These are phyloP conservation scores for Rhodotorula toruloides DNA, from an alignment of 768 basidiomycete genomes.

Conservation along the genomic window DNA sequence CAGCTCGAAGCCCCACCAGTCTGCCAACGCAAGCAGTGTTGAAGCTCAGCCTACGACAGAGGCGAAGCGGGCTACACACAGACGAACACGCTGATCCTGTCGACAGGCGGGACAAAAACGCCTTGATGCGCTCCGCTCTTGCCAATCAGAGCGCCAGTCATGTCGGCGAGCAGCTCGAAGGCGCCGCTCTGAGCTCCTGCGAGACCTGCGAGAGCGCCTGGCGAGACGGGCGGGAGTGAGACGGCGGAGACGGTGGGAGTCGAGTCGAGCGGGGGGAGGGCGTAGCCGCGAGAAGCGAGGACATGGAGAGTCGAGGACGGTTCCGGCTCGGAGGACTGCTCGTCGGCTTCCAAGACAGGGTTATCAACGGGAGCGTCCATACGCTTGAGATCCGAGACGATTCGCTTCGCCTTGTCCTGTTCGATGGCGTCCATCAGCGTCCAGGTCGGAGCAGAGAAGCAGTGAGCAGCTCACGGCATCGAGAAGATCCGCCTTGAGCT, in stretches of 20 bases:
- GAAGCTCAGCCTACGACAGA: not conserved
- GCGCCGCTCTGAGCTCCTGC: slow-evolving; percentile 8
- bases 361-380: slow-evolving; percentile 1
- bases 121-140: slow-evolving; percentile 1
- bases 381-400: slow-evolving; percentile 22
- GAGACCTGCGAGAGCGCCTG: slow-evolving; percentile 7
- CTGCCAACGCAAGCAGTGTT: slow-evolving; percentile 49
- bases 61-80: slow-evolving; percentile 20
- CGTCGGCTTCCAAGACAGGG: not conserved
- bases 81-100: slow-evolving; percentile 32
- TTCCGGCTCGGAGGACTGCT: too few species aligned
- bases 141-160: slow-evolving; percentile 9
- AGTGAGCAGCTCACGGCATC: slow-evolving; percentile 3
- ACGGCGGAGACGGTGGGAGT: not conserved
- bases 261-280: not conserved
- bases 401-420: slow-evolving; percentile 19
- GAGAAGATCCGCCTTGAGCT: slow-evolving; percentile 20
- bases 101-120: slow-evolving; percentile 16
- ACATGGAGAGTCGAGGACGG: not conserved
- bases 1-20: slow-evolving; percentile 87
- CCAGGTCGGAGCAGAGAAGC: not conserved
- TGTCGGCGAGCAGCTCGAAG: slow-evolving; percentile 24
- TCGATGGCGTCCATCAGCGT: too few species aligned
- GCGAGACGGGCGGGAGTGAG: not conserved
- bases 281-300: slow-evolving; percentile 1